Percentiles rank a stretch among this genome's conserved stretches.
phyloP scores from a whole-genome alignment of 1,139 yeast genomes.

The Lodderomyces parapsilosis region DNA sequence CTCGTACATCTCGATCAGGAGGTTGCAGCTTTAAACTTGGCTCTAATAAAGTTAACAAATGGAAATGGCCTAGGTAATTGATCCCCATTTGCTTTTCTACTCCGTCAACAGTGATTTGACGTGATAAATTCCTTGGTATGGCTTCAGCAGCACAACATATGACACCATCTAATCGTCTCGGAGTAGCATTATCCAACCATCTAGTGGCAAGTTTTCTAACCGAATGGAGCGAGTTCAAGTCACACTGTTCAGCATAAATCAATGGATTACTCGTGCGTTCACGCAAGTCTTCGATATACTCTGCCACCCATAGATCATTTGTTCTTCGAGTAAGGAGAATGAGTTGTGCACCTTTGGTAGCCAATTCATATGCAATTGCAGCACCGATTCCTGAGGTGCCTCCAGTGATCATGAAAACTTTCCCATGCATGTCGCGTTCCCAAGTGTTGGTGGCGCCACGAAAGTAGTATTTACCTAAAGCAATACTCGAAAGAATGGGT shows the following conservation, averaged over 20 bases:
- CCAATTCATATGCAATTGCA: slow-evolving; percentile 68
- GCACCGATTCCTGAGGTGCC: slow-evolving; percentile 94
- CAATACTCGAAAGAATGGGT: slow-evolving; percentile 31
- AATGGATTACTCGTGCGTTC: slow-evolving; percentile 65
- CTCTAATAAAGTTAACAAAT: slow-evolving; percentile 69
- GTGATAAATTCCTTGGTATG: slow-evolving; percentile 56
- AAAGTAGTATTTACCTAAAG: slow-evolving; percentile 64
- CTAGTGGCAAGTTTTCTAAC: slow-evolving; percentile 89
- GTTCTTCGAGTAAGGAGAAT: slow-evolving; percentile 66
- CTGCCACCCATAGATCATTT: slow-evolving; percentile 74
- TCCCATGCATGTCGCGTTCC: slow-evolving; percentile 91
- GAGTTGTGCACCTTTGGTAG: slow-evolving; percentile 81
- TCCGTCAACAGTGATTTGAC: slow-evolving; percentile 75
- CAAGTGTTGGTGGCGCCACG: slow-evolving; percentile 80
- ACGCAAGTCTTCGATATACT: slow-evolving; percentile 75
- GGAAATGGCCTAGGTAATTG: slow-evolving; percentile 80
- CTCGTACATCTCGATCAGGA: slow-evolving; percentile 88
- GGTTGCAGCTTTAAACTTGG: slow-evolving; percentile 89
- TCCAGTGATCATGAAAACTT: slow-evolving; percentile 73
- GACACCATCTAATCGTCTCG: slow-evolving; percentile 85
- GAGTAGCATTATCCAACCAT: slow-evolving; percentile 91
- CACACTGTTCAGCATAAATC: slow-evolving; percentile 88
- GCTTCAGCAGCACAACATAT: slow-evolving; percentile 85
- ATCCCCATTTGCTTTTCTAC: slow-evolving; percentile 81
- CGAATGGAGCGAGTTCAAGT: slow-evolving; percentile 69